Evolutionary conservation across 306 rosid genomes (phyloP), one percentile per base, ranked within the genome.

Genomic region (Pterocarpus macrocarpus): DNA sequence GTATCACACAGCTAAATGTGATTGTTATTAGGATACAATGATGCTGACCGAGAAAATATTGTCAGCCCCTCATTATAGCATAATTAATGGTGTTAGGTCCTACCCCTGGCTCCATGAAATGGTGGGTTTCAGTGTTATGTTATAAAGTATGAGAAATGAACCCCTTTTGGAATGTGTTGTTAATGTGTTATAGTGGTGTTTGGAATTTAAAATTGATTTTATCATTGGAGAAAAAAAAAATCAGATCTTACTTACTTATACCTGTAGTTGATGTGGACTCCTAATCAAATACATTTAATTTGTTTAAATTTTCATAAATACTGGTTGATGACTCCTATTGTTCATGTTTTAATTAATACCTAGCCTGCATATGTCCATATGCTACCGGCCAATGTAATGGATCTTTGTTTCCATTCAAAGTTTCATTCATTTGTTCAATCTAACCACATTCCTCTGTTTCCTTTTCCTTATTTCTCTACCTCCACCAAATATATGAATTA

Each of bases 361-460:
- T 13, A 12, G 35, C 80, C 64, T 73, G n/a, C 17, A 64, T 47
- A 65, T 55, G 61, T 34, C 43, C 39, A 39, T 34, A 77, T 81
- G 83, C 73, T 68, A 86, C 70, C 75, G 32, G 71, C 84, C 87
- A 65, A 58, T 43, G 15, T 85, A 68, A 38, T 68, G 86, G 72
- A 79, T 83, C 88, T 82, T 79, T 72, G 83, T 61, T 86, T 67
- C 78, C 75, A 50, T 30, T 56, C 64, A 65, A 69, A 82, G 79
- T 69, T 73, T 72, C 83, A 35, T 67, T 73, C n/a, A 69, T 43
- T 55, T 74, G 45, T 78, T 73, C 53, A 22, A 78, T 68, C 81
- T 81, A 85, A 78, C 86, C 75, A 53, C 44, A 81, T 82, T 79
- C 82, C 73, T 70, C 38, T 79, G 62, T 32, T 63, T 69, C 77